Base-by-base conservation (phyloP, 352 stramenopile genomes). In the Globisporangium echinulatum region DNA sequence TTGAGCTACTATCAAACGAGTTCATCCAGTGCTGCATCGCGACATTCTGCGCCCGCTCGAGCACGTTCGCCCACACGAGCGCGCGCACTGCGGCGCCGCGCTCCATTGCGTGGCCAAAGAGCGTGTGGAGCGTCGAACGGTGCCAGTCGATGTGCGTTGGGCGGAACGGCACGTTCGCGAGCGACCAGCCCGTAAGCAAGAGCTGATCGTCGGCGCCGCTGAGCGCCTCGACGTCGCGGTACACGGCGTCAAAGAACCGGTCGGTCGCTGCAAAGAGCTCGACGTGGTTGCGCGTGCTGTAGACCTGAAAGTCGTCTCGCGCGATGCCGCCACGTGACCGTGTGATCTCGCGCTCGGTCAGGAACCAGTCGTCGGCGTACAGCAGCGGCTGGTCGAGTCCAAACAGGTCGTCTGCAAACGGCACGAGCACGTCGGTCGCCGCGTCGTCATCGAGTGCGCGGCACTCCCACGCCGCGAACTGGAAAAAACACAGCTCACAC, bases 61-160 rank as follows among this genome's bases (percentile, higher is more conserved):
- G 55, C 17, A 72, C 14, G 33, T 70, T 75, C 25, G 58, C 52
- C 68, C 68, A 75, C 19, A 75, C 49, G 42, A 75, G 58, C 33
- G 55, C 51, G 46, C 60, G 68, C 25, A 68, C 62, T 13, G 70
- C 53, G 19, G 72, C 68, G n/a, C 56, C 58, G 36, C 59, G 61
- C n/a, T 52, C 7, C 7, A 39, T 37, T 13, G 61, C 68, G 11
- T 60, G 56, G n/a, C 59, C 66, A 11, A 74, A 11, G 15, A 67
- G 44, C 7, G 25, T 14, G 9, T 49, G 19, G 19, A 74, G 52
- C 48, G 66, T 53, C 19, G 59, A 59, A 1, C 40, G 33, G 1
- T 15, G 46, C 46, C 46, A 50, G 17, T 50, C 15, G 46, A 5
- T 14, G 17, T 36, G 46, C 17, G 46, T 39, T 39, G 61, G 52